Conservation (phyloP, 345 rosid genomes). For the Linum trigynum region DNA sequence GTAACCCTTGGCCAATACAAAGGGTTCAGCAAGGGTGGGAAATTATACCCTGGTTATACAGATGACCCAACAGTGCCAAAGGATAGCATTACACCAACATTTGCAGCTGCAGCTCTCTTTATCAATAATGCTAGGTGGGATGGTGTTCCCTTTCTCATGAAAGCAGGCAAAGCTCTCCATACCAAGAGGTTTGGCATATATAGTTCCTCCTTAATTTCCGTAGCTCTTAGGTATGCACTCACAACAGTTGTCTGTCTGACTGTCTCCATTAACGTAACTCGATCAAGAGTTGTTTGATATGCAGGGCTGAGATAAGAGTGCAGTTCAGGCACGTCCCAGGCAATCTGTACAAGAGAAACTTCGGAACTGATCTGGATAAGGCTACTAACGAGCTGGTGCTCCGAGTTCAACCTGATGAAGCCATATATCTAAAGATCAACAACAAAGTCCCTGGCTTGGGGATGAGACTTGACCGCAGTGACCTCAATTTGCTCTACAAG, state of each 20-base stretch:
- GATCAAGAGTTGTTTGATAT: constrained; percentile 8
- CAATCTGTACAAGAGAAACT: constrained; percentile 62
- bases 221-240: not conserved
- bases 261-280: not conserved
- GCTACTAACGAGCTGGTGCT: constrained; percentile 86
- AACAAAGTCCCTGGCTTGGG: constrained; percentile 94
- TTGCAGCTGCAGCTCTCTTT: constrained; percentile 86
- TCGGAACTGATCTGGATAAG: constrained; percentile 66
- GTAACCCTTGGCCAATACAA: constrained; percentile 80
- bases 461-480: constrained; percentile 86
- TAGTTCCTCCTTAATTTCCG: not conserved
- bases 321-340: constrained; percentile 91
- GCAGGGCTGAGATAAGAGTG: constrained; percentile 84
- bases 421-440: constrained; percentile 87
- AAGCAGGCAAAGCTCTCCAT: constrained; percentile 88
- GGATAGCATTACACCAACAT: constrained; percentile 70
- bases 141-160: constrained; percentile 91
- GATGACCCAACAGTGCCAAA: constrained; percentile 74
- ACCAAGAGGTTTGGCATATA: constrained; percentile 39
- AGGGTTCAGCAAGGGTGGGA: constrained; percentile 60
- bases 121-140: constrained; percentile 92
- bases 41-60: constrained; percentile 49
- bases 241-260: not conserved
- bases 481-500: constrained; percentile 66
- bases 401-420: constrained; percentile 93